Percentiles rank a stretch among this genome's conserved stretches.
These are phyloP conservation scores for Torrubiella hemipterigena DNA, from an alignment of 2,329 filamentous ascomycete species.

Conservation along the genomic window DNA sequence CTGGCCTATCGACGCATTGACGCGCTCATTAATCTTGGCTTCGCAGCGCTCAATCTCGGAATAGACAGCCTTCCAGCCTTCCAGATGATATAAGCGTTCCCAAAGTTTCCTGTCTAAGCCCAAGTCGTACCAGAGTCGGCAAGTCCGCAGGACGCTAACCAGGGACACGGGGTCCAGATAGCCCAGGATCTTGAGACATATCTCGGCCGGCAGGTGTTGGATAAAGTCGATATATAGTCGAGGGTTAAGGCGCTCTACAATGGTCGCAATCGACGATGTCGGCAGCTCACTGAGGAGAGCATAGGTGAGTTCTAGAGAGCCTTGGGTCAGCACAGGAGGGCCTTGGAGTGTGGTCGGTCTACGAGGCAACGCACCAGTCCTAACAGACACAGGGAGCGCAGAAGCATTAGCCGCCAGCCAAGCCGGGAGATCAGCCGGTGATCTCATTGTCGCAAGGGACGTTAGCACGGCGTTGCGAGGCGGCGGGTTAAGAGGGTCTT, in stretches of 20 bases:
- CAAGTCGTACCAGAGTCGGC: conserved; percentile 68
- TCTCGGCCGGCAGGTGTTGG: conserved; percentile 72
- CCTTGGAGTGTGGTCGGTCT: too few species aligned
- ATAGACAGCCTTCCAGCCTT: conserved; percentile 71
- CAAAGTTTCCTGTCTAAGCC: conserved; percentile 78
- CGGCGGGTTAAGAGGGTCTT: conserved; percentile 49
- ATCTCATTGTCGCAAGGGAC: conserved; percentile 21
- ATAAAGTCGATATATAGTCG: conserved; percentile 91
- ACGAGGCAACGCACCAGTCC: conserved; percentile 38
- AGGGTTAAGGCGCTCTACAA: conserved; percentile 70
- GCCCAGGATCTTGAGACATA: conserved; percentile 79
- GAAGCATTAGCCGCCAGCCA: conserved; percentile 39
- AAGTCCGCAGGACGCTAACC: conserved; percentile 66
- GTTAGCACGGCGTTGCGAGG: conserved; percentile 18
- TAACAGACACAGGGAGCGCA: conserved; percentile 33
- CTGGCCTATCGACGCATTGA: conserved; percentile 24
- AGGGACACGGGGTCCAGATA: conserved; percentile 76
- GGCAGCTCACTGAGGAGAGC: conserved; percentile 65
- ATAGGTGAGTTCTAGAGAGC: conserved; percentile 60
- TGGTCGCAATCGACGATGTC: conserved; percentile 65
- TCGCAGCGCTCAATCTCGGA: conserved; percentile 58
- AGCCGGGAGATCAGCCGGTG: conserved; percentile 31
- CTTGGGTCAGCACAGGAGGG: background rate
- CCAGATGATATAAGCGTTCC: conserved; percentile 68
- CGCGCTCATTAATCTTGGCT: conserved; percentile 37